Conservation (phyloP, 768 basidiomycete genomes). For the Filobasidium wieringae region DNA sequence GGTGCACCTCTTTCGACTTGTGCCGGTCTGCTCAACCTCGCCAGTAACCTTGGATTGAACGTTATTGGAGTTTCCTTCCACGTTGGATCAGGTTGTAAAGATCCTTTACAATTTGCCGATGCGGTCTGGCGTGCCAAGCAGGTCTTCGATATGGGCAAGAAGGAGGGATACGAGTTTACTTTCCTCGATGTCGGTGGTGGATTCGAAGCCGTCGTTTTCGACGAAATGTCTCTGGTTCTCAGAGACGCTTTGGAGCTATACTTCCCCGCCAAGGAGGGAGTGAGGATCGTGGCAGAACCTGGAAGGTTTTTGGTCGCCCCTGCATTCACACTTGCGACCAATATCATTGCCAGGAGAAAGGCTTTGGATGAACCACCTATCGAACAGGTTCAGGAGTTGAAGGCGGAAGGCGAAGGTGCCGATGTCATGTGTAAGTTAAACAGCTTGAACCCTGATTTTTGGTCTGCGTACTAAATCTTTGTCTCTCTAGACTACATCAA, state of each 20-base stretch:
- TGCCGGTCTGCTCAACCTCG: constrained; percentile 64
- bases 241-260: constrained; percentile 57
- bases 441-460: background rate
- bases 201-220: constrained; percentile 80
- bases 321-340: constrained; percentile 83
- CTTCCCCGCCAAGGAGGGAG: constrained; percentile 54
- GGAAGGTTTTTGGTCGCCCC: constrained; percentile 86
- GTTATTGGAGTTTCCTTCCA: constrained; percentile 96
- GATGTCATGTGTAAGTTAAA: constrained; percentile 75
- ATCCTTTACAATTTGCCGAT: constrained; percentile 76
- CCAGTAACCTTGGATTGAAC: constrained; percentile 63
- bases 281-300: constrained; percentile 88
- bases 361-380: constrained; percentile 23
- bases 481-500: constrained; percentile 86
- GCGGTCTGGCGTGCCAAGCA: constrained; percentile 69
- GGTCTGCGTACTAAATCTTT: background rate
- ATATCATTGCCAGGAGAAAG: constrained; percentile 75
- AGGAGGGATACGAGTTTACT: constrained; percentile 66
- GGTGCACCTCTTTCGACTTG: constrained; percentile 79
- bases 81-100: constrained; percentile 93
- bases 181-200: constrained; percentile 92
- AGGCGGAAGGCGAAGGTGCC: constrained; percentile 41
- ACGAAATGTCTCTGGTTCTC: constrained; percentile 61
- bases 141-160: constrained; percentile 77
- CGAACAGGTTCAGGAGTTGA: constrained; percentile 14